These are phyloP conservation scores for Penicillium macrosclerotiorum DNA, from an alignment of 495 filamentous ascomycete species.

Conservation along the genomic window DNA sequence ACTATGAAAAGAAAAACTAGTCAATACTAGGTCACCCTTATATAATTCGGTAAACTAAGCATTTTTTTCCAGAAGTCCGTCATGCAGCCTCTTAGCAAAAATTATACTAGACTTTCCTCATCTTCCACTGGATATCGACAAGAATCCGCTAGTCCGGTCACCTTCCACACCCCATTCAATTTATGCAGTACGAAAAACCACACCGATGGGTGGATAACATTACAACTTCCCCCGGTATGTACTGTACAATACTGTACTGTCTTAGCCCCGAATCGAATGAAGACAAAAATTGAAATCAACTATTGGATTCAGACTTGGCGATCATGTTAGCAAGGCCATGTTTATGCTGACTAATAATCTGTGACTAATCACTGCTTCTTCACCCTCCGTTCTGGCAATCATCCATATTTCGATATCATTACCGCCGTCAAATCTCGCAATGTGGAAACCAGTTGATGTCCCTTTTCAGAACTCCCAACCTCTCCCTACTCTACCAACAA, in stretches of 20 bases:
- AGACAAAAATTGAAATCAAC: neutral
- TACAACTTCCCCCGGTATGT: slow-evolving; percentile 12
- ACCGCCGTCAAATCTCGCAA: slow-evolving; percentile 13
- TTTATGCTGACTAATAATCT: too few relatives aligned
- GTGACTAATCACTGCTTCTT: too few relatives aligned
- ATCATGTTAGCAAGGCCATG: too few relatives aligned
- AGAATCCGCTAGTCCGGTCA: slow-evolving; percentile 41
- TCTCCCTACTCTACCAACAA: slow-evolving; percentile 27
- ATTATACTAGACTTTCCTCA: slow-evolving; percentile 17
- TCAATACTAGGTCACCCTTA: neutral
- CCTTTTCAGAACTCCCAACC: slow-evolving; percentile 25
- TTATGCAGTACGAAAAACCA: slow-evolving; percentile 41
- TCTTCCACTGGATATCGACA: slow-evolving; percentile 36
- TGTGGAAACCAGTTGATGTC: slow-evolving; percentile 28
- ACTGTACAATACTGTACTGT: slow-evolving; percentile 10
- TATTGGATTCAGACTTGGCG: too few relatives aligned
- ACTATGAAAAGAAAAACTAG: neutral
- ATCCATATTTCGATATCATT: slow-evolving; percentile 14
- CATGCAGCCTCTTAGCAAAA: too few relatives aligned
- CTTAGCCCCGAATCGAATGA: neutral
- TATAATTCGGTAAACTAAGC: neutral
- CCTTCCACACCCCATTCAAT: slow-evolving; percentile 37
- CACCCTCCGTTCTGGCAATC: too few relatives aligned
- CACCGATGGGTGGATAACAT: slow-evolving; percentile 37
- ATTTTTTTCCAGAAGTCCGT: neutral